Evolutionary conservation across 331 rosid genomes (phyloP).

Genomic region (Arachis monticola): DNA sequence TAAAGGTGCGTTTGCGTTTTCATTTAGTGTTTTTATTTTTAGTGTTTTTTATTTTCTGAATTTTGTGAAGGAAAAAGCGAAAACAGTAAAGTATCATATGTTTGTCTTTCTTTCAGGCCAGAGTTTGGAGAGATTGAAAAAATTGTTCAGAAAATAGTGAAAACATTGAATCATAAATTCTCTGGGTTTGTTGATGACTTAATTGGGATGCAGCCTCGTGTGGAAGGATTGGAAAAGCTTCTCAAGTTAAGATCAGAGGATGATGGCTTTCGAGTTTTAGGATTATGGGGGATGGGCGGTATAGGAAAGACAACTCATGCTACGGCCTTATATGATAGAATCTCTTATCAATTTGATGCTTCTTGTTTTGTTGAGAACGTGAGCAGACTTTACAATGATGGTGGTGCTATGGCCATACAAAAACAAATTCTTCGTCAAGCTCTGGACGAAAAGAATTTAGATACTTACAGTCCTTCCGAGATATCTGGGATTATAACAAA

Average conservation of each 20-base stretch:
- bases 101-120: background rate
- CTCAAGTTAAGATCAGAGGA: background rate
- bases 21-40: too few relatives aligned
- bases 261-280: constrained; percentile 2
- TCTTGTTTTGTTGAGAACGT: constrained; percentile 28
- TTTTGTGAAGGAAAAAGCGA: too few relatives aligned
- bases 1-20: too few relatives aligned
- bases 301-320: constrained; percentile 31
- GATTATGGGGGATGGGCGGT: constrained; percentile 38
- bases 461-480: background rate
- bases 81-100: background rate
- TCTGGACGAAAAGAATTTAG: background rate
- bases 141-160: constrained; percentile 15
- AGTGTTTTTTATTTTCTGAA: too few relatives aligned
- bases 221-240: constrained; percentile 14
- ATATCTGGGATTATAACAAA: background rate
- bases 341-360: constrained; percentile 28
- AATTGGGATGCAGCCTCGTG: constrained; percentile 35
- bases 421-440: constrained; percentile 19
- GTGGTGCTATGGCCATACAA: background rate
- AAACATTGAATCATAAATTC: constrained; percentile 16
- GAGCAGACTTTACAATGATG: constrained; percentile 13
- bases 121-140: constrained; percentile 1
- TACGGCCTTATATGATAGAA: constrained; percentile 2
- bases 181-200: background rate